Evolutionary conservation across 2,329 filamentous ascomycete species (phyloP), one percentile per base, ranked within the genome.

Genomic region (Trichoderma semiorbis): DNA sequence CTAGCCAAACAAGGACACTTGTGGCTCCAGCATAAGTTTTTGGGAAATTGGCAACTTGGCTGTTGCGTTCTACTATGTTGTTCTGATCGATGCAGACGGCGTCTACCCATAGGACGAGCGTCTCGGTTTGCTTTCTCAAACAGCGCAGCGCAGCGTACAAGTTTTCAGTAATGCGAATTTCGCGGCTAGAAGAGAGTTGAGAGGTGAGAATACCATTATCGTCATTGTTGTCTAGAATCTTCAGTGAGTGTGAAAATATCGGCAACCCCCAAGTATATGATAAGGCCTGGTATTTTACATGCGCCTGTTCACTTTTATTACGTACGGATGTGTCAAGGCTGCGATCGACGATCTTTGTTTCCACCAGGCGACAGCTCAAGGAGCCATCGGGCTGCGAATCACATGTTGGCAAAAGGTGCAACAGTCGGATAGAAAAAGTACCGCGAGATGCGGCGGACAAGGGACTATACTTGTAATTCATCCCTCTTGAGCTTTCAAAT

Each of bases 211-310:
- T 24, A 34, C 21, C 10, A 24, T 26, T 7, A 32, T 34, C 14
- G 7, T 34, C 18, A n/a, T 5, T 11, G 30, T 18, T 16, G 26
- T 66, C 0, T 7, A 50, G 1, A 2, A 53, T 21, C 0, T 66
- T 5, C 26, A 66, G n/a, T 7, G 28, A 66, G n/a, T 30, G 43
- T 21, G 63, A 8, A 24, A 55, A 66, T 12, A 36, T 8, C 7
- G 63, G 43, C 14, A 26, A 36, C 16, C 63, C 63, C 63, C 63
- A 66, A 12, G 63, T 66, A 36, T 66, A 66, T 18, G 63, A 66
- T 14, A 66, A 30, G 21, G 63, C 63, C n/a, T 53, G 43, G 7
- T 53, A 66, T n/a, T 66, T 36, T 14, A 36, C 26, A 24, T 18
- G 43, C 14, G 10, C 7, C 28, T 24, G n/a, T 26, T 26, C 47